Base-by-base conservation (phyloP, 768 basidiomycete genomes). In the Naganishia friedmannii region DNA sequence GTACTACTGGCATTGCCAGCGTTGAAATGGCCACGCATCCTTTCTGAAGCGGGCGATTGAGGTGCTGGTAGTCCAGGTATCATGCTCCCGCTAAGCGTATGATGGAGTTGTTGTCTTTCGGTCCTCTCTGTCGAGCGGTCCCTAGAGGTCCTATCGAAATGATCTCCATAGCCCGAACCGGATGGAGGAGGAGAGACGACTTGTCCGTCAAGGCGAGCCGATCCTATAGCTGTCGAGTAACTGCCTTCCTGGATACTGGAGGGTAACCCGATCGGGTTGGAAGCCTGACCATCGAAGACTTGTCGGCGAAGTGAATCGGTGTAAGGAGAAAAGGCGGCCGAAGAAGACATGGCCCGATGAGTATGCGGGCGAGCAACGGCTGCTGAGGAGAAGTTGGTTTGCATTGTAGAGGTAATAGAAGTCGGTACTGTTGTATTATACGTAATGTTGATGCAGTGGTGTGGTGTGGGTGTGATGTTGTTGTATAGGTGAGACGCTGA, bases 321-420 rank as follows among this genome's bases (percentile, higher is more conserved):
- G 51, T 65, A 70, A 28, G 69, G 69, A 15, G 69, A 70, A 1
- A 65, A 53, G 15, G 69, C 60, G 32, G 69, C 69, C 7, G 69
- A 70, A 29, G 69, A 70, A 6, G 60, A 65, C 60, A 70, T 53
- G n/a, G 69, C 51, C 53, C 69, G 69, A 53, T 54, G 60, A 10
- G 69, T 31, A 10, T 51, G 46, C 3, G 69, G 60, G 53, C 60
- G 69, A 8, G 48, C 19, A 28, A 37, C n/a, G 21, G 32, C 31
- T 9, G 32, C 53, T 10, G 51, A 31, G 28, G 13, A 19, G 34
- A 45, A 53, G 48, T 53, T 48, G 48, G 48, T 7, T 42, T 63
- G 60, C 60, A 63, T 63, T 63, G 32, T 63, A 63, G 39, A 45
- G n/a, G 42, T 63, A 21, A 37, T 63, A 34, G 28, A 29, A 51